Evolutionary conservation across 768 basidiomycete genomes (phyloP), one percentile per base, ranked within the genome.

Genomic region (Chalciporus piperatus): DNA sequence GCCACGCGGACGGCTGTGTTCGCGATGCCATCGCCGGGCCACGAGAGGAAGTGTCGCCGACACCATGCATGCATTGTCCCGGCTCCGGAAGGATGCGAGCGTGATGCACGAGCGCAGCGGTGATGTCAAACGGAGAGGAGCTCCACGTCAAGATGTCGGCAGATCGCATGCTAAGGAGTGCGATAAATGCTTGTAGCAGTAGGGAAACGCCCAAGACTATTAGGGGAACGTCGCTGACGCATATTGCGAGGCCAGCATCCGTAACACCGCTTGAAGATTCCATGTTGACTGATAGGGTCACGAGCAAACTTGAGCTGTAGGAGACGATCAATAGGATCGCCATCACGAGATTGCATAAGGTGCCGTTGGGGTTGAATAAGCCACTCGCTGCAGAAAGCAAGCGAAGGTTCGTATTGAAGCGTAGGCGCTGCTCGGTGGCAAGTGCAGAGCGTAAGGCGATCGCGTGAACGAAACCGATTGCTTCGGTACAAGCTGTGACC

Each of bases 81-180:
- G 52, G 33, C 22, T 57, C 52, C 1, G 48, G 58, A 4, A 58
- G 0, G 40, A 69, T 58, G 9, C 59, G 59, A 2, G 58, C 52
- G 9, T 69, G 61, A 16, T 65, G 60, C 12, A 70, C 51, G 23
- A 69, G 52, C 3, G 68, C 69, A 1, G 69, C 65, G 3, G 67
- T 66, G 1, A 62, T 52, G 12, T 67, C 67, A 14, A 71, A 57
- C 16, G 63, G 52, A 1, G 68, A 69, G 25, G 67, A 64, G 17
- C 69, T 70, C 69, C 69, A 69, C 10, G 69, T 69, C 41, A 61
- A 32, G 30, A 69, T 54, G 47, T 62, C 56, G 16, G 63, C 59
- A 20, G 48, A 25, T n/a, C 54, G 42, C 16, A 60, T 53, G 16
- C 63, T 65, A 2, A 42, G 43, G 22, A 69, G 48, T 8, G 63